Evolutionary conservation across 371 early-diverging fungal genomes (phyloP), one percentile per base, ranked within the genome.

Genomic region (Rhizopus sp.): DNA sequence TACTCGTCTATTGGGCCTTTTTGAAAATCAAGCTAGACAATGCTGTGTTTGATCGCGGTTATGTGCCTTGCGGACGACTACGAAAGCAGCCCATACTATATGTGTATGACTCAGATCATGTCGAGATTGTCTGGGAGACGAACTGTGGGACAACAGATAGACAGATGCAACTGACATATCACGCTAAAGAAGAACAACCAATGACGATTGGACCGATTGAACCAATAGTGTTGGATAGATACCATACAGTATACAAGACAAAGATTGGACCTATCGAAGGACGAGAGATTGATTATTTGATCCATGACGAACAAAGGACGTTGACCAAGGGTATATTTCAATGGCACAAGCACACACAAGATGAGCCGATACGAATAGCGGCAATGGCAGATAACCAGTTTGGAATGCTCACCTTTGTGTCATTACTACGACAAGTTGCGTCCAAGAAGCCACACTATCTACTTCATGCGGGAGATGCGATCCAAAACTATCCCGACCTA

Each of bases 381-480:
- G 83, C 81, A 33, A 69, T 85, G 39, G 77, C 81, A 1, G 86
- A 86, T 55, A 86, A 86, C 49, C 86, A 86, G 37, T 85, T 81
- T 71, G 84, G 81, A 16, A 62, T 81, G 64, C 61, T 64, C 12
- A 78, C 72, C 17, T 86, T 85, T 53, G 59, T 68, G 31, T 60
- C 75, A n/a, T 53, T 86, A 37, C 57, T 80, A 29, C 71, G 75
- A 15, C 72, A 72, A 5, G 70, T 86, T 44, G 61, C 65, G 5
- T 66, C 68, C 50, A 50, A 61, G 4, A 70, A 71, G 40, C 68
- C 75, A 9, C 75, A 85, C 49, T 80, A 82, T 47, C 55, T 87
- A 32, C 53, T 88, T 16, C 88, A 88, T 60, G 87, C 82, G 1
- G 88, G 88, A 29, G 88, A 88, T 70, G 84, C 85, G 0, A 85